Conservation (phyloP, 1,284 basidiomycete species). For the Microbotryomycetes sp. region DNA sequence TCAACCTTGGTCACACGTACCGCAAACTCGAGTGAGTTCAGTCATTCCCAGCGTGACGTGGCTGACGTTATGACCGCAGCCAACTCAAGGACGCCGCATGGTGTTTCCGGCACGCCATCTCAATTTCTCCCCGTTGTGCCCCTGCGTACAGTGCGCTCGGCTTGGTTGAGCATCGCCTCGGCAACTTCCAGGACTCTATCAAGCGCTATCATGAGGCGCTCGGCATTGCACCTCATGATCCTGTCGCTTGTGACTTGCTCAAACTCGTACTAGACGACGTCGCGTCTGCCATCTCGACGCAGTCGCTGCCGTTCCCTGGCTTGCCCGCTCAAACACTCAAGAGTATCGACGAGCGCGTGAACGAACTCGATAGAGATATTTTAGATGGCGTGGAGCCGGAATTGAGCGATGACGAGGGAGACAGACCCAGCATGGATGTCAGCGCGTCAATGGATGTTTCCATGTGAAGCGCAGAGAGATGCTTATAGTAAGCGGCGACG, state of each 20-base stretch:
- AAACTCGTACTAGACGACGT: constrained; percentile 58
- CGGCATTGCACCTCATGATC: constrained; percentile 75
- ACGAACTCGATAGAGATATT: neutral
- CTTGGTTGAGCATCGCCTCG: constrained; percentile 67
- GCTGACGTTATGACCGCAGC: constrained; percentile 43
- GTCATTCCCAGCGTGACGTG: neutral
- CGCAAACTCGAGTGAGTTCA: constrained; percentile 61
- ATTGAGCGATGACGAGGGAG: neutral
- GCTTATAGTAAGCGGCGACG: no score
- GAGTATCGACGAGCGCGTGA: neutral
- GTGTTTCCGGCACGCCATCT: constrained; percentile 64
- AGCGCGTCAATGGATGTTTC: neutral
- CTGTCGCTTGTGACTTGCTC: constrained; percentile 73
- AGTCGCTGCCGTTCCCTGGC: constrained; percentile 20
- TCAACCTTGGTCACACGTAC: constrained; percentile 82
- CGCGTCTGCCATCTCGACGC: constrained; percentile 4
- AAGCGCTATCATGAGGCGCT: constrained; percentile 82
- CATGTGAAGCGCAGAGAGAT: no score
- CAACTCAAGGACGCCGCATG: constrained; percentile 60
- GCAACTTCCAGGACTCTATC: constrained; percentile 68
- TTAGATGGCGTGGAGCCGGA: neutral
- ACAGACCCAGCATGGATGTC: neutral
- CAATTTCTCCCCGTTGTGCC: constrained; percentile 69
- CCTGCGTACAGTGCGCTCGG: constrained; percentile 75
- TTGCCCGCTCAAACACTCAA: neutral